Base-by-base conservation (phyloP, 2,329 filamentous ascomycete genomes). In the Mycosphaerella sp. region DNA sequence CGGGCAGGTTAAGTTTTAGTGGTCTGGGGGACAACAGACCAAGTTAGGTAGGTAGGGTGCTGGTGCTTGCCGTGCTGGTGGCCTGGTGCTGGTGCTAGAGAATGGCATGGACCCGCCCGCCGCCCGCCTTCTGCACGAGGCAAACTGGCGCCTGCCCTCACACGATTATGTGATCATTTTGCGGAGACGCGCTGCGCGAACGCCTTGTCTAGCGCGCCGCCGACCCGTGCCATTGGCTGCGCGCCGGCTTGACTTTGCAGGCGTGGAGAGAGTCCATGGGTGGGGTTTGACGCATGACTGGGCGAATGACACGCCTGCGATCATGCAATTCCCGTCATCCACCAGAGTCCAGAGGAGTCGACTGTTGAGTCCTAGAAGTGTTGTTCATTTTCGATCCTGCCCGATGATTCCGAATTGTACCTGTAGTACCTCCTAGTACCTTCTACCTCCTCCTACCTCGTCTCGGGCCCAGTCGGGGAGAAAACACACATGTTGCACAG, bases 111-210 rank as follows among this genome's bases (percentile, higher is more conserved):
- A 17, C 38, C 39, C 14, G 9, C n/a, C 50, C 23, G 44, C 12
- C 21, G 21, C 21, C 21, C 21, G 21, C 21, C 21, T 21, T 21
- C 21, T 47, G 44, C 44, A 47, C 50, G 36, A 39, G 46, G 36
- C 48, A 52, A 21, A 29, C 0, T 21, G 3, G 26, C 26, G 26
- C 26, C 26, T 29, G 26, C 56, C 53, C 53, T 55, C 58, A 60
- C 58, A 64, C 61, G 60, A 64, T n/a, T n/a, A n/a, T n/a, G n/a
- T n/a, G n/a, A n/a, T 58, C 62, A 62, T 49, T 57, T 59, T 62
- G 62, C 59, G 59, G 59, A 61, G 59, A 45, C 41, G 36, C 3
- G 26, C 44, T 53, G 46, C 48, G 45, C 44, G 46, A 41, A 50
- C 43, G 40, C 17, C 44, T 51, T 52, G 51, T 51, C 51, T 54